Conservation (phyloP, 257 asterid species). For the Cruciata laevipes region DNA sequence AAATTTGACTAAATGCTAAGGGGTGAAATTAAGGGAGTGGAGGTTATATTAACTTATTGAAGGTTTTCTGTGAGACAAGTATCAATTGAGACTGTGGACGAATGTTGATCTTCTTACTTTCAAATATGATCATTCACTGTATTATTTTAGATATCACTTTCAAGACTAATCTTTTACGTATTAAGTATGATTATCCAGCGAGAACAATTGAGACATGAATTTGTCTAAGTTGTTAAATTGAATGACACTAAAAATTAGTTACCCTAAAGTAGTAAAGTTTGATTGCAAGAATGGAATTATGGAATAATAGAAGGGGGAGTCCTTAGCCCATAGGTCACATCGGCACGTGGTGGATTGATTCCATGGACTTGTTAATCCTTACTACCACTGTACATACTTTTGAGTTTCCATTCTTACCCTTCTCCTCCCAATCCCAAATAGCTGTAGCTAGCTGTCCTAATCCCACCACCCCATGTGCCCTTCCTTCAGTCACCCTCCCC, state of each 20-base stretch:
- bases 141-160: no score
- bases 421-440: conserved; percentile 29
- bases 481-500: conserved; percentile 1
- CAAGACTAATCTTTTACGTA: no score
- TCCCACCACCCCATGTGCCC: conserved; percentile 41
- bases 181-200: no score
- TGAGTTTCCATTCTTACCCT: background rate
- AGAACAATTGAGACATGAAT: no score
- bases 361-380: conserved; percentile 36
- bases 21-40: no score
- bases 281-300: conserved; percentile 6
- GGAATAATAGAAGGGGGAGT: background rate
- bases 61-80: no score
- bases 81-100: no score
- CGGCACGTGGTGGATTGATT: conserved; percentile 78
- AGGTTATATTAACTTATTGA: no score
- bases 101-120: no score
- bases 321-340: conserved; percentile 36
- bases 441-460: conserved; percentile 83
- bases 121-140: no score
- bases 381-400: background rate
- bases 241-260: background rate
- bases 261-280: background rate
- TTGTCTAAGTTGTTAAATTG: no score
- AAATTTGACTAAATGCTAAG: no score